Percentiles rank a stretch among this genome's conserved stretches.
Evolutionary conservation across 2,329 filamentous ascomycete genomes (phyloP).

Genomic region (Exophiala mesophila): DNA sequence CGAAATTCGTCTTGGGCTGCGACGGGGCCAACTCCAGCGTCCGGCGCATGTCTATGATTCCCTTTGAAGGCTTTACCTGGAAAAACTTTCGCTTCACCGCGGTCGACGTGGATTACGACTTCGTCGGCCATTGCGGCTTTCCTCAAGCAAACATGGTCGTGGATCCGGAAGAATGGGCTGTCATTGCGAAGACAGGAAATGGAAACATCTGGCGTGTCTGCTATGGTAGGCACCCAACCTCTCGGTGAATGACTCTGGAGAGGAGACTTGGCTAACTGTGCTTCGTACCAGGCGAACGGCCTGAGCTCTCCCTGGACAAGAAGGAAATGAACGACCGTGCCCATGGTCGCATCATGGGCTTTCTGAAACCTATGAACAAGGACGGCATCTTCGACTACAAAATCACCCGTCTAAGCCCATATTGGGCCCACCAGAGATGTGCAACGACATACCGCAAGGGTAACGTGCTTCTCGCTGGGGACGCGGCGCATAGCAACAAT

Average conservation of each 20-base stretch:
- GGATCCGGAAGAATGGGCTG: constrained; percentile 27
- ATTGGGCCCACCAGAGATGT: constrained; percentile 22
- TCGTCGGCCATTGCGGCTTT: constrained; percentile 20
- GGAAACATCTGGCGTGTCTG: constrained; percentile 38
- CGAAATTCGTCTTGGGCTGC: too few relatives aligned
- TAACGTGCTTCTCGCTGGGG: constrained; percentile 20
- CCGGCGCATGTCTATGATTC: constrained; percentile 15
- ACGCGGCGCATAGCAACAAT: constrained; percentile 25
- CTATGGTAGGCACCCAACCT: constrained; percentile 34
- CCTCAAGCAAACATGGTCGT: constrained; percentile 18
- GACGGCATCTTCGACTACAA: constrained; percentile 24
- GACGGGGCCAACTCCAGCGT: constrained; percentile 20
- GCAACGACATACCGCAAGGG: constrained; percentile 18
- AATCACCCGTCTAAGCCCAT: constrained; percentile 20
- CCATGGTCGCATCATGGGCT: too few relatives aligned
- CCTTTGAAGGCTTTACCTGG: constrained; percentile 22
- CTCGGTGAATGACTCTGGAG: constrained; percentile 29
- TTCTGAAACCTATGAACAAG: constrained; percentile 25
- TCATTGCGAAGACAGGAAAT: constrained; percentile 32
- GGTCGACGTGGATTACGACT: constrained; percentile 18
- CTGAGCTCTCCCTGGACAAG: too few relatives aligned
- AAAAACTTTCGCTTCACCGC: constrained; percentile 21
- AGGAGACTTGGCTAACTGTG: constrained; percentile 18
- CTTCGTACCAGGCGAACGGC: too few relatives aligned
- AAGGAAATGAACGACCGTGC: too few relatives aligned